These are phyloP conservation scores for Fonsecaea pedrosoi DNA, from an alignment of 2,329 filamentous ascomycete genomes.

Conservation along the genomic window DNA sequence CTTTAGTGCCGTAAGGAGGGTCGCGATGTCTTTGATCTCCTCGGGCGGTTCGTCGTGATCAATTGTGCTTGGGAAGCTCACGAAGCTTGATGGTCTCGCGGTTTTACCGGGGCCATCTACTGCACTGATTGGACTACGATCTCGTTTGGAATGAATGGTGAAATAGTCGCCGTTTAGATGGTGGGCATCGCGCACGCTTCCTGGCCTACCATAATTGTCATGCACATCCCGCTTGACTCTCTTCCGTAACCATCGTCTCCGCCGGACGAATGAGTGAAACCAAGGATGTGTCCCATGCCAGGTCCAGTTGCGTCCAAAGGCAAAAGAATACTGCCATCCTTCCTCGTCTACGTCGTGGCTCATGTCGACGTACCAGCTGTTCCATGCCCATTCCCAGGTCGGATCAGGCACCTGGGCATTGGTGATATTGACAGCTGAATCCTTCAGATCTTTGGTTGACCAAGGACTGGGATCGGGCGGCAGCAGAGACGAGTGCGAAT, in stretches of 20 bases:
- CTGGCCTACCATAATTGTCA: slow-evolving; percentile 43
- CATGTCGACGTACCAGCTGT: slow-evolving; percentile 76
- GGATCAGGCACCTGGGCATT: slow-evolving; percentile 94
- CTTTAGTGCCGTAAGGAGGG: slow-evolving; percentile 72
- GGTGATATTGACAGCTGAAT: slow-evolving; percentile 72
- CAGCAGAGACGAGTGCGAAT: slow-evolving; percentile 83
- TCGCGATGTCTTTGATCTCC: slow-evolving; percentile 69
- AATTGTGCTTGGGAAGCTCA: slow-evolving; percentile 48
- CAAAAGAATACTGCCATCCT: slow-evolving; percentile 96
- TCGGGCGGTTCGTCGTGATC: slow-evolving; percentile 56
- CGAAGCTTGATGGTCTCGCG: slow-evolving; percentile 40
- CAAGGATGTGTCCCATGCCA: slow-evolving; percentile 91
- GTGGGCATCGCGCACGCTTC: slow-evolving; percentile 60
- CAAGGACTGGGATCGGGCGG: slow-evolving; percentile 85
- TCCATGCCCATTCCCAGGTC: slow-evolving; percentile 89
- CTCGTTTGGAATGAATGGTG: slow-evolving; percentile 68
- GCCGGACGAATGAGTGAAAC: slow-evolving; percentile 94
- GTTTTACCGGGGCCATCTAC: slow-evolving; percentile 44
- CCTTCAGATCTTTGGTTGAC: slow-evolving; percentile 71
- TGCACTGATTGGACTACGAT: slow-evolving; percentile 52
- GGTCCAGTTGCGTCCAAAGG: slow-evolving; percentile 74
- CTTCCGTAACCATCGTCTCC: slow-evolving; percentile 85
- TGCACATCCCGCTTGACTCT: slow-evolving; percentile 67
- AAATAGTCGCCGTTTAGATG: slow-evolving; percentile 81
- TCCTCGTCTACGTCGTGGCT: slow-evolving; percentile 84